Evolutionary conservation across 2,329 filamentous ascomycete genomes (phyloP), one percentile per base, ranked within the genome.

Genomic region (Alternaria conjuncta): DNA sequence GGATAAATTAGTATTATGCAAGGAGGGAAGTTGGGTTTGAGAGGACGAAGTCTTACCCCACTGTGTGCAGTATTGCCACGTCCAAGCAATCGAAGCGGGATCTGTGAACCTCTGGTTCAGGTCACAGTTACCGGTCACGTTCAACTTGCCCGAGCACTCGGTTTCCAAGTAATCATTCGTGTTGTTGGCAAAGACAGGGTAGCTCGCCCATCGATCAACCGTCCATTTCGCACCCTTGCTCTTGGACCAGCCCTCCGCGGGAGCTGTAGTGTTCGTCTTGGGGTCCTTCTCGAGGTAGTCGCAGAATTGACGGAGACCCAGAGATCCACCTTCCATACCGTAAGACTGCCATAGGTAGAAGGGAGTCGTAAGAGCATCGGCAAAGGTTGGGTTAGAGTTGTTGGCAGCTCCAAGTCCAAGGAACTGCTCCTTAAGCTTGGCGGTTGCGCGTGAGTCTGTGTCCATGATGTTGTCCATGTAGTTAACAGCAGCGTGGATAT

Each of bases 11-110:
- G 51, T 36, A 30, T 57, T 12, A 4, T 13, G 15, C 44, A 30
- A 41, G 20, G 41, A 30, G 11, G 20, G 46, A 6, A 6, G 25
- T 41, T 18, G 36, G 15, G 13, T 9, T n/a, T 36, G 36, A 5
- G 28, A 30, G 23, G 10, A 26, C 11, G 7, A 13, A 6, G 18
- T 69, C 73, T 65, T 64, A 77, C 77, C 85, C 82, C 82, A 86
- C 70, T 87, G 80, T 3, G 82, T 84, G 72, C 85, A 87, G 69
- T 83, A 84, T 68, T 87, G 84, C 83, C 84, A 86, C 1, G 76
- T 81, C 84, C 84, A 86, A 54, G 75, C 73, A 63, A 86, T 83
- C 2, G 62, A 68, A 8, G 77, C 66, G 0, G 83, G 78, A 7
- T 82, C 78, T 2, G 70, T 69, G 46, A 78, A 73, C 5, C 63